phyloP scores from a whole-genome alignment of 495 filamentous ascomycete species.

The Aspergillus conjunctus region DNA sequence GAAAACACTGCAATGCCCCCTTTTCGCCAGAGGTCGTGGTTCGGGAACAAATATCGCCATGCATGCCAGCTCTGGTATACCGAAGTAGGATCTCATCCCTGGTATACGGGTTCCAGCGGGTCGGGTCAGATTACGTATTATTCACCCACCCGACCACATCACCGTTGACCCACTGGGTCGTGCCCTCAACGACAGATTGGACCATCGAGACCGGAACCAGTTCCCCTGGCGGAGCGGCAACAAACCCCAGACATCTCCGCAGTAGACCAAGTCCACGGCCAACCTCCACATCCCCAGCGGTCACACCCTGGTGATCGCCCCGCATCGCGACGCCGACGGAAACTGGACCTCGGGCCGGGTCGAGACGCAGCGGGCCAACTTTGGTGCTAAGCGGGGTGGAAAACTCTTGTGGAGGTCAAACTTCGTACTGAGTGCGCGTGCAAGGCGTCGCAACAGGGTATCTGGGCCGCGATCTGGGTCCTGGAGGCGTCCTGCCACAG shows the following conservation, averaged over 20 bases:
- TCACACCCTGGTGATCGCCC: neutral
- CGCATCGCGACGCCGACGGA: neutral
- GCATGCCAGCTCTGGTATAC: too few species aligned
- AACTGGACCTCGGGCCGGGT: conserved; percentile 9
- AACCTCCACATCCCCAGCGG: conserved; percentile 10
- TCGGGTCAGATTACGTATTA: neutral
- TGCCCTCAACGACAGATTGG: conserved; percentile 9
- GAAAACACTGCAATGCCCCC: too few species aligned
- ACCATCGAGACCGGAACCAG: neutral
- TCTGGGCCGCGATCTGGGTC: conserved; percentile 14
- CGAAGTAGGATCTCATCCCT: too few species aligned
- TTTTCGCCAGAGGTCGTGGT: too few species aligned
- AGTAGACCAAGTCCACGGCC: conserved; percentile 1
- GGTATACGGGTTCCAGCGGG: too few species aligned
- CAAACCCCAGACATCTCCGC: conserved; percentile 6
- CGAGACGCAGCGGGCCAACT: conserved; percentile 10
- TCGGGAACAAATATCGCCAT: too few species aligned
- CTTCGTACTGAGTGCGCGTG: conserved; percentile 4
- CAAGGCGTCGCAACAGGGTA: neutral
- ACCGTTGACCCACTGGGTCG: neutral
- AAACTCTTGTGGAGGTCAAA: conserved; percentile 14
- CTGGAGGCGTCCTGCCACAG: conserved; percentile 1
- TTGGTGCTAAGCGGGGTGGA: conserved; percentile 6
- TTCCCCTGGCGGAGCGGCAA: conserved; percentile 9
- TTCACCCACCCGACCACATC: conserved; percentile 8